Conservation (phyloP, 805 yeast genomes). For the Naumovozyma castellii region DNA sequence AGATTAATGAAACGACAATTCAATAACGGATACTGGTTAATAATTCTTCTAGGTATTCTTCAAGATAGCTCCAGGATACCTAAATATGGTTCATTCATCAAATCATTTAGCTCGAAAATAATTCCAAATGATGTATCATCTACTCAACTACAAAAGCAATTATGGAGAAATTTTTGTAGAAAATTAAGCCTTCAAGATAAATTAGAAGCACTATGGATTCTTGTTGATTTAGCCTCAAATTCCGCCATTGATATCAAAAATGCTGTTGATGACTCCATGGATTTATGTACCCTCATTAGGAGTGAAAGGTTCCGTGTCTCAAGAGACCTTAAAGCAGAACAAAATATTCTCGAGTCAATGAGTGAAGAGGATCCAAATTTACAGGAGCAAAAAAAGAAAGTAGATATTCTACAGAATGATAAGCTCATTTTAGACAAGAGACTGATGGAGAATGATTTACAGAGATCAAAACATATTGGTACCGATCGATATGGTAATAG, state of each 20-base stretch:
- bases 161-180: conserved; percentile 40
- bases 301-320: conserved; percentile 28
- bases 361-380: conserved; percentile 1
- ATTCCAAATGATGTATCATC: conserved; percentile 34
- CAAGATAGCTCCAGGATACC: conserved; percentile 24
- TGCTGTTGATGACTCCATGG: conserved; percentile 22
- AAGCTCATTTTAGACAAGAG: conserved; percentile 49
- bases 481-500: conserved; percentile 72
- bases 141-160: conserved; percentile 16
- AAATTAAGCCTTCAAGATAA: conserved; percentile 43
- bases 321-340: conserved; percentile 22
- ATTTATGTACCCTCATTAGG: conserved; percentile 25
- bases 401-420: conserved; percentile 38
- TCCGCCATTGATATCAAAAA: conserved; percentile 19
- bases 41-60: conserved; percentile 62
- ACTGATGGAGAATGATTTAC: conserved; percentile 63
- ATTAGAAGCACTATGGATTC: conserved; percentile 46
- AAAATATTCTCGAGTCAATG: conserved; percentile 2
- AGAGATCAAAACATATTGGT: conserved; percentile 66
- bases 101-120: conserved; percentile 44
- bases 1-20: conserved; percentile 62
- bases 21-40: conserved; percentile 79
- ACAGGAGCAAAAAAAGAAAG: conserved; percentile 15
- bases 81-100: conserved; percentile 25
- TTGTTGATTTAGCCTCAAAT: conserved; percentile 45